These are phyloP conservation scores for Abortiporus biennis DNA, from an alignment of 1,284 basidiomycete species.

Conservation along the genomic window DNA sequence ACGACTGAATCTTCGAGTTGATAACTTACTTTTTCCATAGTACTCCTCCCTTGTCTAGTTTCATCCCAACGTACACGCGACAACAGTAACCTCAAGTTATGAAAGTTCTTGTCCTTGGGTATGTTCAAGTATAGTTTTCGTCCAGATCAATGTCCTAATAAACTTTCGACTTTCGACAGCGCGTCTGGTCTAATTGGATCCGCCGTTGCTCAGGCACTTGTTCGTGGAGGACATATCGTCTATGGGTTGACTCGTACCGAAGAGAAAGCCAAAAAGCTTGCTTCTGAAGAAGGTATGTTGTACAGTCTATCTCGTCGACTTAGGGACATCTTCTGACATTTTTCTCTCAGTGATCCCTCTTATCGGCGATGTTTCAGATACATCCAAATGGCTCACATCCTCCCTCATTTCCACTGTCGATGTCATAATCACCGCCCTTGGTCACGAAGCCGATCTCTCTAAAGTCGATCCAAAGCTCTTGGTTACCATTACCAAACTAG, in stretches of 20 bases:
- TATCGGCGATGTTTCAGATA: conserved; percentile 31
- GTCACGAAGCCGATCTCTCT: conserved; percentile 20
- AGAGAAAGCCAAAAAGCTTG: conserved; percentile 31
- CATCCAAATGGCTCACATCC: conserved; percentile 30
- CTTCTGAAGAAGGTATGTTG: conserved; percentile 37
- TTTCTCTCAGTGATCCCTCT: conserved; percentile 37
- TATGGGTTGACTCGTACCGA: conserved; percentile 41
- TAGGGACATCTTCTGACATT: not conserved
- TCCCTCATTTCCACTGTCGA: conserved; percentile 34
- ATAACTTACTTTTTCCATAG: too few relatives aligned
- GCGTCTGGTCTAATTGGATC: conserved; percentile 40
- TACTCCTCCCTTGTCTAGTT: too few relatives aligned
- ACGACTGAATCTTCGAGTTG: too few relatives aligned
- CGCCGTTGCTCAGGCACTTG: conserved; percentile 39
- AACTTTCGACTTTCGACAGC: conserved; percentile 10
- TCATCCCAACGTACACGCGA: too few relatives aligned
- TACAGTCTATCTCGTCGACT: not conserved
- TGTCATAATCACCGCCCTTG: conserved; percentile 37
- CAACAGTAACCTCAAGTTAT: too few relatives aligned
- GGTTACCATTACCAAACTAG: conserved; percentile 25
- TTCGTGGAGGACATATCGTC: conserved; percentile 44
- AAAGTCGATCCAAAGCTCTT: conserved; percentile 24
- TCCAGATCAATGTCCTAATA: not conserved
- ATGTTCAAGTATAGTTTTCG: not conserved
- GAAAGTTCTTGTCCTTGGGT: too few relatives aligned